phyloP scores from a whole-genome alignment of 139 green algal species.

The Auxenochlorella protothecoides region DNA sequence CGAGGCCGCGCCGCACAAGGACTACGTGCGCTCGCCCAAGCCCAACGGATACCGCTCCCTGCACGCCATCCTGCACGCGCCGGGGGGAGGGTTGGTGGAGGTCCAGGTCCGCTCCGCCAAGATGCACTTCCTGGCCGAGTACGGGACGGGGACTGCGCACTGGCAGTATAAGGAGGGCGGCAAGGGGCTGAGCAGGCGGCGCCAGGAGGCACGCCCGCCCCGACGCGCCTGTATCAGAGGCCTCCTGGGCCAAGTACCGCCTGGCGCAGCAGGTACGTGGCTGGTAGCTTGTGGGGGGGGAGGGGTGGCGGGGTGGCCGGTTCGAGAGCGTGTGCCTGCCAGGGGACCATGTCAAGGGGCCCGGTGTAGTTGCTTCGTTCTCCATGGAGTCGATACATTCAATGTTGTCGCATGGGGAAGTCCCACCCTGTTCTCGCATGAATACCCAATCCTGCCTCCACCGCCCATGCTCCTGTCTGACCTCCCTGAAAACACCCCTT shows the following conservation, averaged over 20 bases:
- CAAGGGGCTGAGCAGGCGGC: constrained; percentile 3
- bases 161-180: constrained; percentile 92
- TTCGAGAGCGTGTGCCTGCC: background rate
- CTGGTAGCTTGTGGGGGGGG: background rate
- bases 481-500: background rate
- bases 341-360: background rate
- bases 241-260: constrained; percentile 23
- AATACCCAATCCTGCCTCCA: too few species aligned
- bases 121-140: constrained; percentile 90
- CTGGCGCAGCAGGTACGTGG: constrained; percentile 12
- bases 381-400: too few species aligned
- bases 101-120: constrained; percentile 85
- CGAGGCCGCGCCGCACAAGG: constrained; percentile 29
- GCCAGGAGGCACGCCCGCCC: background rate
- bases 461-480: background rate
- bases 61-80: constrained; percentile 45
- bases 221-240: background rate
- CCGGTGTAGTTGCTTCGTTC: background rate
- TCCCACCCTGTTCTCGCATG: too few species aligned
- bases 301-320: background rate
- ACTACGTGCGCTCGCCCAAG: constrained; percentile 87
- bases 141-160: constrained; percentile 77
- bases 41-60: constrained; percentile 87
- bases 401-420: too few species aligned
- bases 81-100: constrained; percentile 22